These are phyloP conservation scores for Saccharomyces jurei DNA, from an alignment of 805 yeast species.

Conservation along the genomic window DNA sequence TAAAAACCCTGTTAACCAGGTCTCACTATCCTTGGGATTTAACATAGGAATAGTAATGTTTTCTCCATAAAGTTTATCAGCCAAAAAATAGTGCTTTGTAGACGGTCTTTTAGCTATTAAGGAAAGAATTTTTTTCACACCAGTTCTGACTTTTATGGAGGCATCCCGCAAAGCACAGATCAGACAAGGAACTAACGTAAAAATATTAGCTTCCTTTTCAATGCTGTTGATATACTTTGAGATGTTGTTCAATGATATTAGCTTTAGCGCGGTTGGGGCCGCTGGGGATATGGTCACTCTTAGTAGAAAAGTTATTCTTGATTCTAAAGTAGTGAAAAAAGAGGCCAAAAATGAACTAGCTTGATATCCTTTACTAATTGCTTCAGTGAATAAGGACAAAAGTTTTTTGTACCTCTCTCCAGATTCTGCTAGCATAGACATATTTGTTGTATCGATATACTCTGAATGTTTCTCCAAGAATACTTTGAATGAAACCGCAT, in stretches of 20 bases:
- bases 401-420: constrained; percentile 37
- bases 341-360: constrained; percentile 29
- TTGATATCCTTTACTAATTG: constrained; percentile 33
- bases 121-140: constrained; percentile 34
- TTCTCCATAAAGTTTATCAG: constrained; percentile 50
- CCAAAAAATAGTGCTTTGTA: constrained; percentile 40
- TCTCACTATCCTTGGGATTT: constrained; percentile 55
- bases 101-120: constrained; percentile 33
- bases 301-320: constrained; percentile 49
- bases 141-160: constrained; percentile 43
- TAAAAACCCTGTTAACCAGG: constrained; percentile 35
- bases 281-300: constrained; percentile 50
- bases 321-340: constrained; percentile 34
- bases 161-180: constrained; percentile 46
- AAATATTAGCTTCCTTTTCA: constrained; percentile 35
- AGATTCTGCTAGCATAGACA: constrained; percentile 27
- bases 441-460: constrained; percentile 24
- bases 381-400: constrained; percentile 36
- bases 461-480: constrained; percentile 25
- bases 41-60: constrained; percentile 42
- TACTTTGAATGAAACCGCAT: constrained; percentile 23
- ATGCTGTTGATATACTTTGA: constrained; percentile 28
- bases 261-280: constrained; percentile 51
- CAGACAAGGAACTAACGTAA: constrained; percentile 52
- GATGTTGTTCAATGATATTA: constrained; percentile 39